Evolutionary conservation across 2,329 filamentous ascomycete genomes (phyloP).

Genomic region (Fusarium sp.): DNA sequence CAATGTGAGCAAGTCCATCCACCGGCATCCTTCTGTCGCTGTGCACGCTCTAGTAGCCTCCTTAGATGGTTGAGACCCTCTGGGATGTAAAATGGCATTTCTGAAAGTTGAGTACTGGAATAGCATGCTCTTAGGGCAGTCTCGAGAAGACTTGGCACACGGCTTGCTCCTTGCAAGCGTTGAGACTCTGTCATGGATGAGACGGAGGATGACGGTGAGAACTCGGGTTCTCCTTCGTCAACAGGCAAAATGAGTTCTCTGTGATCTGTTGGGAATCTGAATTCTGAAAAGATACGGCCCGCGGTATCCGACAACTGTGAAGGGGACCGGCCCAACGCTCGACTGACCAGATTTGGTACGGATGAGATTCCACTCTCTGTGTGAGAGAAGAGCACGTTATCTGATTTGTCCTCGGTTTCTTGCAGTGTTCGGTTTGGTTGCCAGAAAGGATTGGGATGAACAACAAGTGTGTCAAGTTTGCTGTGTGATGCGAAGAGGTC

Average conservation of each 20-base stretch:
- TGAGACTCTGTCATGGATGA: conserved; percentile 23
- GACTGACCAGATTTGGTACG: conserved; percentile 41
- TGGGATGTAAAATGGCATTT: conserved; percentile 58
- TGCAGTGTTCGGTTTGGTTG: conserved; percentile 49
- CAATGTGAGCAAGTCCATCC: conserved; percentile 65
- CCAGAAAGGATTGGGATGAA: conserved; percentile 73
- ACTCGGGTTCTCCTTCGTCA: conserved; percentile 27
- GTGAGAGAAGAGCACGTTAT: conserved; percentile 23
- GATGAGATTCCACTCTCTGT: not conserved
- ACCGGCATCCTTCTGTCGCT: conserved; percentile 58
- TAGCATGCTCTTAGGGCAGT: conserved; percentile 61
- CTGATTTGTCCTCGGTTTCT: conserved; percentile 8
- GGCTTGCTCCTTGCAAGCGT: conserved; percentile 42
- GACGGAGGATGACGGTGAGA: conserved; percentile 4
- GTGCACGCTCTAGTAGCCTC: conserved; percentile 54
- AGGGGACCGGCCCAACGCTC: conserved; percentile 47
- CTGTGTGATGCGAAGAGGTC: conserved; percentile 60
- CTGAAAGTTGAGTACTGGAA: conserved; percentile 54
- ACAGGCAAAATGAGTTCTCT: conserved; percentile 40
- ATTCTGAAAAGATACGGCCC: conserved; percentile 47
- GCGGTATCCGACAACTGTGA: conserved; percentile 48
- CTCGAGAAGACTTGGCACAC: conserved; percentile 64
- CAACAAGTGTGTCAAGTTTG: conserved; percentile 62
- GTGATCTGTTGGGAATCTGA: conserved; percentile 44
- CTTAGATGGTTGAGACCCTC: conserved; percentile 55